Evolutionary conservation across 2,329 filamentous ascomycete species (phyloP), one percentile per base, ranked within the genome.

Genomic region (Ploettnerulaceae sp.): DNA sequence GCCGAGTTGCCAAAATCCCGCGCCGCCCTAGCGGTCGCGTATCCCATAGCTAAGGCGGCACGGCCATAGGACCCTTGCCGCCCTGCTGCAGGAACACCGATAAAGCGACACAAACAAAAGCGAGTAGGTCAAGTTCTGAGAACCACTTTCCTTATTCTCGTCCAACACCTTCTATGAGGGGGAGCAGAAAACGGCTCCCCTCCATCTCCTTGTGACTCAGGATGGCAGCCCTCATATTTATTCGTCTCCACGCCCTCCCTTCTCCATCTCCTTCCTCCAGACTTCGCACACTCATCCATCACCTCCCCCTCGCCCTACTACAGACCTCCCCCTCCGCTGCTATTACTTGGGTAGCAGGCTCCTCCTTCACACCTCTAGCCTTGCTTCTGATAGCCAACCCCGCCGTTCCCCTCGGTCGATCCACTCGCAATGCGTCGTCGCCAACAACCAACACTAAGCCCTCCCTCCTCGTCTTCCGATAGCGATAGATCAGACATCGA

Each of bases 11-110:
- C 45, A 54, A 53, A 51, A 53, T 46, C 52, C 49, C 49, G 21
- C 44, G 52, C 52, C 45, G 45, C 54, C 21, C 47, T 56, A 55
- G 28, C 40, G 34, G 43, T 55, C 42, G 49, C 47, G 33, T 53
- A 55, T 45, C 53, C 47, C 3, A 39, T 47, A 20, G 51, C 47
- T 35, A 55, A 57, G 46, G 52, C 55, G 41, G 55, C 50, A 54
- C 24, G 48, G 31, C 52, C 8, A 17, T 48, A 20, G 34, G 26
- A 38, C 45, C 45, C 24, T 17, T 20, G 18, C 18, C 2, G 12
- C 18, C n/a, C 18, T 24, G 35, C 41, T 36, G n/a, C 20, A 34
- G 28, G 21, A 49, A 45, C 24, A 45, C 21, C 35, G 31, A 26
- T 14, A 12, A 24, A 31, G 36, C 37, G 41, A 40, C 17, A 36